Evolutionary conservation across 2,329 filamentous ascomycete genomes (phyloP).

Genomic region (Alternaria postmessia): DNA sequence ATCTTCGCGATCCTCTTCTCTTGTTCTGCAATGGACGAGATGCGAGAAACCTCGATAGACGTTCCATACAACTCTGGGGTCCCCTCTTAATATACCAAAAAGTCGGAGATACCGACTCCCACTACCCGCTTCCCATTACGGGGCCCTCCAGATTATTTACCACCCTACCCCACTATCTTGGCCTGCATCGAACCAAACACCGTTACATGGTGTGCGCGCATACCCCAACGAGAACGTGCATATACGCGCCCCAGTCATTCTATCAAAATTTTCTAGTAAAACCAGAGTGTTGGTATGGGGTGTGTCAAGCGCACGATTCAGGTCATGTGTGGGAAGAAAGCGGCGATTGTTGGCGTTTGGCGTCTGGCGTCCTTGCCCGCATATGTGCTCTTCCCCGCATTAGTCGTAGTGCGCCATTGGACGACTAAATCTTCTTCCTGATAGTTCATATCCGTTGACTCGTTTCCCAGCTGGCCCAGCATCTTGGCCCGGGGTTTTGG

Average conservation of each 20-base stretch:
- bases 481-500: slow-evolving; percentile 3
- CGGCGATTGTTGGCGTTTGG: background rate
- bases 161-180: slow-evolving; percentile 14
- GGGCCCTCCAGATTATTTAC: slow-evolving; percentile 8
- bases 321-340: background rate
- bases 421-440: background rate
- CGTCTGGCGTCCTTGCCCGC: background rate
- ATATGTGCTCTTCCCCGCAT: slow-evolving; percentile 1
- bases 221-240: background rate
- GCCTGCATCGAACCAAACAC: slow-evolving; percentile 6
- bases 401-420: background rate
- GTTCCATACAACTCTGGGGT: background rate
- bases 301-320: background rate
- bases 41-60: background rate
- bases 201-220: slow-evolving; percentile 8
- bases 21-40: background rate
- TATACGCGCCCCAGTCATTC: background rate
- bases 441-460: background rate
- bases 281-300: background rate
- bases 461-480: background rate
- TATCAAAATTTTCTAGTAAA: background rate
- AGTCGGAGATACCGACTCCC: background rate
- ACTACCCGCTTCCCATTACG: background rate
- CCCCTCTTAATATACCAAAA: slow-evolving; percentile 11
- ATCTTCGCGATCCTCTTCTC: slow-evolving; percentile 4